Evolutionary conservation across 1,284 basidiomycete genomes (phyloP).

Genomic region (Tilletia caries): DNA sequence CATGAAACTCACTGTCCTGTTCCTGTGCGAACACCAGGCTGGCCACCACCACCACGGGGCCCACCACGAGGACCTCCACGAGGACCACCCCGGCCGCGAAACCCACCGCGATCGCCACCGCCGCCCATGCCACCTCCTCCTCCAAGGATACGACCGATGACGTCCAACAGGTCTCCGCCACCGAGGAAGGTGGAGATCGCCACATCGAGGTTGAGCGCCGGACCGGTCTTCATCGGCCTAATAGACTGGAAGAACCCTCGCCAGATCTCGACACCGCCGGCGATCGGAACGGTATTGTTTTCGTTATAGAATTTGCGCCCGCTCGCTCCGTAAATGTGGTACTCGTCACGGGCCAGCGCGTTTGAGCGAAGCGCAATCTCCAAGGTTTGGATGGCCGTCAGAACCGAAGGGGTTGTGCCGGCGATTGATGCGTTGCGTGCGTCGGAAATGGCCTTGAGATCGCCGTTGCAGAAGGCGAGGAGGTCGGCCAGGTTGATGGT

Average conservation of each 20-base stretch:
- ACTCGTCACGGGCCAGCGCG: conserved; percentile 16
- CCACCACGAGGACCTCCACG: conserved; percentile 15
- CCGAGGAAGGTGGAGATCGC: conserved; percentile 34
- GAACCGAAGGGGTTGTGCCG: not conserved
- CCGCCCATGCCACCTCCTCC: conserved; percentile 24
- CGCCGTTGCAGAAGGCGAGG: conserved; percentile 24
- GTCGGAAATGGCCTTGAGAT: conserved; percentile 26
- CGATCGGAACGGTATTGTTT: conserved; percentile 16
- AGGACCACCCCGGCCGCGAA: conserved; percentile 19
- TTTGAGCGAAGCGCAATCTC: conserved; percentile 23
- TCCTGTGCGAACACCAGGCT: conserved; percentile 22
- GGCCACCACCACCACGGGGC: conserved; percentile 18
- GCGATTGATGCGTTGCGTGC: conserved; percentile 18
- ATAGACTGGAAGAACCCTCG: conserved; percentile 38
- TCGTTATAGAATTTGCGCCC: conserved; percentile 30
- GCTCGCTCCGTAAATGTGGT: conserved; percentile 14
- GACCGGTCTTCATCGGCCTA: conserved; percentile 31
- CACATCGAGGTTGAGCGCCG: conserved; percentile 40
- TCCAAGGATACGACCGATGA: conserved; percentile 27
- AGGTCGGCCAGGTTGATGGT: conserved; percentile 26
- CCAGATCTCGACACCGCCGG: conserved; percentile 35
- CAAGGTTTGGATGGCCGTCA: conserved; percentile 23
- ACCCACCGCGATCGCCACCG: conserved; percentile 14
- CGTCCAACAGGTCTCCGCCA: conserved; percentile 30
- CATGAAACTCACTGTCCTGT: conserved; percentile 6